These are phyloP conservation scores for Cryphonectria japonica DNA, from an alignment of 2,329 filamentous ascomycete species.

Conservation along the genomic window DNA sequence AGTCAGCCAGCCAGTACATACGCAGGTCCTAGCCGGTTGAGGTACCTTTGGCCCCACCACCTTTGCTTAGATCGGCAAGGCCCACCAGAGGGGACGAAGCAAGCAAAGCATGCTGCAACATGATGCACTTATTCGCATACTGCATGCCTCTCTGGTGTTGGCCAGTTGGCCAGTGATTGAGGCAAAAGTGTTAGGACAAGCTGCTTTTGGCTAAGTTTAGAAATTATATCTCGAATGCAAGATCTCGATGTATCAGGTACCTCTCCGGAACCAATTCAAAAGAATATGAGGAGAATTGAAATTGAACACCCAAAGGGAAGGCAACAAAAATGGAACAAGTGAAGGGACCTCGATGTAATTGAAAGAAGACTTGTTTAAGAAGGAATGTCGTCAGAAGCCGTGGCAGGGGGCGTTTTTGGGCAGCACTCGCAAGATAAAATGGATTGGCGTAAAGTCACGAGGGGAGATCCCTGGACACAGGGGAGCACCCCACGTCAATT, in stretches of 20 bases:
- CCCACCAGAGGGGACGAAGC: background rate
- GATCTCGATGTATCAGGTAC: too few relatives aligned
- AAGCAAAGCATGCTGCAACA: background rate
- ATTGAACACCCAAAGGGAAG: background rate
- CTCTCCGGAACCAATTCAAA: background rate
- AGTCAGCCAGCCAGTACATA: background rate
- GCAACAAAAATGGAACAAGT: background rate
- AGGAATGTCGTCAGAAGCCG: slow-evolving; percentile 17
- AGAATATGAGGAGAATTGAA: background rate
- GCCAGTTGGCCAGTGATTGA: background rate
- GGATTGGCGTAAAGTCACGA: slow-evolving; percentile 4
- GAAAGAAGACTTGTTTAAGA: background rate
- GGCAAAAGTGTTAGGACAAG: background rate
- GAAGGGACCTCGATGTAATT: background rate
- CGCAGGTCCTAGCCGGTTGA: background rate
- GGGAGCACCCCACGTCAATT: slow-evolving; percentile 32
- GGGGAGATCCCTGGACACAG: slow-evolving; percentile 1
- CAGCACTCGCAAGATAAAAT: background rate
- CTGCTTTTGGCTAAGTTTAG: background rate
- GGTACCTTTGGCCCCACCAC: slow-evolving; percentile 1
- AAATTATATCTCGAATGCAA: background rate
- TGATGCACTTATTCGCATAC: background rate
- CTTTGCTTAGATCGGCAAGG: background rate
- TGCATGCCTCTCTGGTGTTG: background rate
- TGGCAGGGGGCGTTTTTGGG: background rate